These are phyloP conservation scores for Trichoderma sp. DNA, from an alignment of 2,329 filamentous ascomycete genomes.

Conservation along the genomic window DNA sequence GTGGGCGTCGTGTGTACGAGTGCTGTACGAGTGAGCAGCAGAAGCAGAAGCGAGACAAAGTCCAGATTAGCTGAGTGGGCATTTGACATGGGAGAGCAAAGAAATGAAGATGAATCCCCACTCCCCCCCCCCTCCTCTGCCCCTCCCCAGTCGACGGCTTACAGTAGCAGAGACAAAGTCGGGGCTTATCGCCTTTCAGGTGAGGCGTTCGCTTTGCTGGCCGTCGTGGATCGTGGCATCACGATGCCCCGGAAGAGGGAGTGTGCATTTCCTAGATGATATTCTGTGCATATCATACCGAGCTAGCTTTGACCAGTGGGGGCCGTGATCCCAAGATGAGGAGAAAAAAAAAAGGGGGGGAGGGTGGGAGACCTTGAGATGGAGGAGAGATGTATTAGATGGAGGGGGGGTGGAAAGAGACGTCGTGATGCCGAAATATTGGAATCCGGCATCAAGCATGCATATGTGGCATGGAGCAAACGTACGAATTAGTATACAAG, in stretches of 20 bases:
- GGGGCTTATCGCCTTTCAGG: conserved; percentile 19
- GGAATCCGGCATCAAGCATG: conserved; percentile 16
- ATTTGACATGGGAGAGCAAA: background rate
- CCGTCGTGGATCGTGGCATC: conserved; percentile 16
- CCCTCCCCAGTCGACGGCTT: background rate
- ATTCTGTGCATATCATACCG: conserved; percentile 11
- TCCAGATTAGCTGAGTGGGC: conserved; percentile 5
- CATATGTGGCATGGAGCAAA: background rate
- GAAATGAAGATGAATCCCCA: background rate
- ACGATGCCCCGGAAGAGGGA: background rate
- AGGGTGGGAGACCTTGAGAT: background rate
- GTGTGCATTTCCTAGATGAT: conserved; percentile 1
- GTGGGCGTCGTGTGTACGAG: background rate
- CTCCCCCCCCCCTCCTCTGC: background rate
- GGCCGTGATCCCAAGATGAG: conserved; percentile 9
- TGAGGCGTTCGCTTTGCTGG: conserved; percentile 18
- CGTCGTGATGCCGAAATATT: conserved; percentile 5
- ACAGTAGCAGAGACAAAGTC: background rate
- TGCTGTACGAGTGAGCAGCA: background rate
- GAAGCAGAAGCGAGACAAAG: background rate
- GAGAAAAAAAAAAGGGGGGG: background rate
- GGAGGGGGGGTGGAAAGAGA: background rate
- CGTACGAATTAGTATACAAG: background rate
- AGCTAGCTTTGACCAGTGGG: background rate
- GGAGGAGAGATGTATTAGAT: background rate